Evolutionary conservation across 1,284 basidiomycete species (phyloP).

Genomic region (Leccinum variabile): DNA sequence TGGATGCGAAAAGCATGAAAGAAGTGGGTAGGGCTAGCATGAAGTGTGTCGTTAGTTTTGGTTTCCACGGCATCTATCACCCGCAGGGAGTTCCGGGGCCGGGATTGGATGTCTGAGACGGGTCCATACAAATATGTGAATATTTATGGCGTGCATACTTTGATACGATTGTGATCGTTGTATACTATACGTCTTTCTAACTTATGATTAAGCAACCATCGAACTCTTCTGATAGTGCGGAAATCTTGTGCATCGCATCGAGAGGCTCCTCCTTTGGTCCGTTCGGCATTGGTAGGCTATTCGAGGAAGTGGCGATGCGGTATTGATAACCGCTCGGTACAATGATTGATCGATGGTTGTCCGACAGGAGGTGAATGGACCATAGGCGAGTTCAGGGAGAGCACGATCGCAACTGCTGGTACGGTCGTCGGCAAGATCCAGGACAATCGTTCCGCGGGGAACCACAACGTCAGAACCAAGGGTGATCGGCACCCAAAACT

Average conservation of each 20-base stretch:
- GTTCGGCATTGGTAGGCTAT: background rate
- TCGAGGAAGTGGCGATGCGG: background rate
- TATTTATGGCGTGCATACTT: background rate
- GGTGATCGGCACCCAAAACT: background rate
- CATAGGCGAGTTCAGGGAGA: background rate
- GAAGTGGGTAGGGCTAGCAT: constrained; percentile 40
- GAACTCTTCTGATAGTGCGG: too few species aligned
- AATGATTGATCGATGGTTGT: background rate
- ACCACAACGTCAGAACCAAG: background rate
- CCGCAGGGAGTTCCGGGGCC: constrained; percentile 12
- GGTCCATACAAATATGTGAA: background rate
- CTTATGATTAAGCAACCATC: background rate
- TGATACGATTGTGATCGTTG: background rate
- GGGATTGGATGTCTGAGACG: constrained; percentile 23
- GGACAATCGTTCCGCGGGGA: constrained; percentile 1
- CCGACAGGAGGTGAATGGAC: background rate
- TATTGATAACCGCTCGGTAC: background rate
- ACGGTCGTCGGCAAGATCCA: background rate
- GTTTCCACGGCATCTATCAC: constrained; percentile 38
- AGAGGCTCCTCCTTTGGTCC: background rate
- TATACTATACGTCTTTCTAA: constrained; percentile 6
- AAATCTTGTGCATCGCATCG: background rate
- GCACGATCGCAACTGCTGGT: background rate
- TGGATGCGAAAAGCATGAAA: constrained; percentile 37
- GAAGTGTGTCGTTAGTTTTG: constrained; percentile 34